Base-by-base conservation (phyloP, 768 basidiomycete genomes). In the Rhizopogon vinicolor region DNA sequence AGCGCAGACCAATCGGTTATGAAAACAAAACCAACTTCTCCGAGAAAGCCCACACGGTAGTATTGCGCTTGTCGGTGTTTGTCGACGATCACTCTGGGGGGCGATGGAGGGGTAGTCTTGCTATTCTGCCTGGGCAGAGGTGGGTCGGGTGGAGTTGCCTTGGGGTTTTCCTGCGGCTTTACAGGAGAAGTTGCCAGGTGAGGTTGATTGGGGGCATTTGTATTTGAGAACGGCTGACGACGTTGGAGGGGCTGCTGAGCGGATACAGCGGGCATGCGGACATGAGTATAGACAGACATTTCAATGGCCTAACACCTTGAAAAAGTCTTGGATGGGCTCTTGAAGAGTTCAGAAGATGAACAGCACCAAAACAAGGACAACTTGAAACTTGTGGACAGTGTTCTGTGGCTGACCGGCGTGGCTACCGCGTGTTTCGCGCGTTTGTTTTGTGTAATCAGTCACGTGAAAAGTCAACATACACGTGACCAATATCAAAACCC, bases 91-190 rank as follows among this genome's bases (percentile, higher is more conserved):
- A 89, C 68, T 64, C 78, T 84, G 7, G 91, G 91, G 2, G 91
- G 91, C 0, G 89, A 89, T 0, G 91, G 91, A 0, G 91, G 91
- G 0, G 84, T 78, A 1, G 86, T 85, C 71, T 91, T 92, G 63
- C 79, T 86, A 69, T 90, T 93, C 75, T 92, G 90, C 54, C 89
- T 79, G 37, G 87, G 85, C 14, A 93, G 68, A 8, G 90, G 91
- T 1, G 89, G 87, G 7, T 84, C 85, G 1, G 71, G 49, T 1
- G 80, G 74, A 5, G 61, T 58, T 44, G 73, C 67, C 59, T 74
- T 71, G 48, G 74, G 74, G 44, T 64, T 70, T 40, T 78, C 73
- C 5, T 68, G 72, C 40, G 66, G 71, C 55, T 74, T 74, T 49
- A 49, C 48, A 6, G 74, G 72, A 4, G 63, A 59, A 0, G 75